phyloP scores from a whole-genome alignment of 2,329 filamentous ascomycete genomes.

The Aspergillus tamarii region DNA sequence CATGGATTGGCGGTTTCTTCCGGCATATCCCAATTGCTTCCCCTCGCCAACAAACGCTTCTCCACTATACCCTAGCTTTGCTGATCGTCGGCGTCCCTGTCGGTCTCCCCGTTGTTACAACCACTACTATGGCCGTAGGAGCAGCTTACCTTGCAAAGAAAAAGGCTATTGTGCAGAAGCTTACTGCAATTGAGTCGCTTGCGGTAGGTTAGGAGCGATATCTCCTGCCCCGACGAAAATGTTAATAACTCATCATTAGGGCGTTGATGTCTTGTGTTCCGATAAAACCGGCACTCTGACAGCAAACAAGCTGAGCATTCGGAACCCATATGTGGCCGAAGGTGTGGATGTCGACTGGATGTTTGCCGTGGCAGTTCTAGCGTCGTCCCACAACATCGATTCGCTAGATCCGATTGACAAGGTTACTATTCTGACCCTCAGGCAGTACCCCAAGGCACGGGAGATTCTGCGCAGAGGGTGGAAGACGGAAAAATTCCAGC shows the following conservation, averaged over 20 bases:
- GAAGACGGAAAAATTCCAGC: slow-evolving; percentile 74
- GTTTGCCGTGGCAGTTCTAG: slow-evolving; percentile 77
- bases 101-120: slow-evolving; percentile 77
- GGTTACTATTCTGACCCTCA: slow-evolving; percentile 73
- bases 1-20: slow-evolving; percentile 81
- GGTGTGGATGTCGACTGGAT: slow-evolving; percentile 81
- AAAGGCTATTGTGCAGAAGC: slow-evolving; percentile 78
- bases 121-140: slow-evolving; percentile 75
- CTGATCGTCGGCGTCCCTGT: slow-evolving; percentile 81
- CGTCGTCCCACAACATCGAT: slow-evolving; percentile 77
- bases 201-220: slow-evolving; percentile 49
- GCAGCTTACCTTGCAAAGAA: slow-evolving; percentile 77
- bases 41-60: slow-evolving; percentile 62
- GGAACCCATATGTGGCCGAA: slow-evolving; percentile 75
- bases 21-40: slow-evolving; percentile 64
- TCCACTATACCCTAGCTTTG: slow-evolving; percentile 70
- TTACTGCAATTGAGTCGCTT: slow-evolving; percentile 76
- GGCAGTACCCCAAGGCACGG: slow-evolving; percentile 73
- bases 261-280: slow-evolving; percentile 78
- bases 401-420: slow-evolving; percentile 80
- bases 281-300: slow-evolving; percentile 79
- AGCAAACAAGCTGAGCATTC: slow-evolving; percentile 68
- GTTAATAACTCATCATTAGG: slow-evolving; percentile 28
- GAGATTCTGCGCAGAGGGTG: slow-evolving; percentile 75
- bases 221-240: neutral